Base-by-base conservation (phyloP, 169 alveolate species). In the Plasmodium sp. region DNA sequence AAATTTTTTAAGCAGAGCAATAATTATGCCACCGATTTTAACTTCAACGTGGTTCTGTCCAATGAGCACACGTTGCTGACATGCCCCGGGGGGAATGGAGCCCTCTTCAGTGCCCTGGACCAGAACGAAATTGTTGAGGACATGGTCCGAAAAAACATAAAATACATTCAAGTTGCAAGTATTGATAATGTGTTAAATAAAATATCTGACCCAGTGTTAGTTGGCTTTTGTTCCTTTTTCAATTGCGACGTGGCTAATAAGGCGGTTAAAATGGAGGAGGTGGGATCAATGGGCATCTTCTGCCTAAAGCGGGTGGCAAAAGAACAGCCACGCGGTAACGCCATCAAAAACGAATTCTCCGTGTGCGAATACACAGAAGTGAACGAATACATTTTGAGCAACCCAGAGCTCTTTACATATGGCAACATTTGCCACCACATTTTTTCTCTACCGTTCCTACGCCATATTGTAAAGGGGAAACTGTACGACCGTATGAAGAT, bases 341-440 rank as follows among this genome's bases (percentile, higher is more conserved):
- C 18, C 22, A 16, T 12, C 27, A 51, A 72, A 1, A 84, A 86
- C 18, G n/a, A 73, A 5, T 90, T 90, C 82, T 79, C 79, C 18
- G 94, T 90, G 18, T 90, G 94, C 80, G 94, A 90, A 90, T 90
- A 90, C 80, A 90, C 91, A 39, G 94, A 90, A 90, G 10, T 90
- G 82, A 58, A 27, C 82, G 62, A 90, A 10, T 36, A 45, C 27
- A 80, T 90, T 27, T 45, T 80, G 51, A 79, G 67, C 7, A 90
- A 90, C 73, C 54, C 82, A 12, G 91, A 79, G 45, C 73, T 90
- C 51, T 90, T 90, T 90, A 56, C 18, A 80, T 90, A 90, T 90
- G 98, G 97, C 14, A 96, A 96, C 67, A 96, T 96, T 43, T 96
- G 98, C 54, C 97, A 96, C 83, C 98, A 96, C 79, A 62, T 95